Base-by-base conservation (phyloP, 1,284 basidiomycete genomes). In the Agaricales sp. region DNA sequence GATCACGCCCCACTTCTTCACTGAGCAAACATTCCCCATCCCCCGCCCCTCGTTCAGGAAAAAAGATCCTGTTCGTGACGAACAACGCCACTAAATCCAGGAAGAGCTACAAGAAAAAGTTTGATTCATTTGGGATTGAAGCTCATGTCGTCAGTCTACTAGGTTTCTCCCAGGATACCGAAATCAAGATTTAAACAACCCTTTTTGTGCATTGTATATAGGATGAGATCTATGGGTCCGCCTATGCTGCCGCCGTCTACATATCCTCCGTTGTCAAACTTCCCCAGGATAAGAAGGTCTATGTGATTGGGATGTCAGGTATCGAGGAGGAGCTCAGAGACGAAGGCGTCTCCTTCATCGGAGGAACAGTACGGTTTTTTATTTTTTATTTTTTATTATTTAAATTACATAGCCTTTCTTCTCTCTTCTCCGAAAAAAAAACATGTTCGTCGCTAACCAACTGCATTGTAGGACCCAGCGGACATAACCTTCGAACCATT, bases 71-170 rank as follows among this genome's bases (percentile, higher is more conserved):
- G 37, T 99, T 98, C 63, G 93, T 98, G 35, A 97, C 94, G 23
- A 98, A 98, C 70, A 99, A 98, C 63, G 95, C 95, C n/a, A 92
- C 86, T 45, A 94, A 95, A 68, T 94, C 91, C 11, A 73, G 95
- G 48, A 78, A 71, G 63, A 83, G 73, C 60, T 94, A 94, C 74
- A 92, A 92, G 69, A 74, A 75, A 48, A 96, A 94, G 64, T 97
- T 99, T 61, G 87, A 95, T 63, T 74, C 82, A 58, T 76, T 98
- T 50, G 92, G 91, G 25, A 78, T 97, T 44, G 75, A 93, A 61
- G 90, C 84, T 13, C 73, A 86, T 58, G 83, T 88, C 59, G 93
- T 95, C 64, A 61, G 82, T 72, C 45, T 43, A 24, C 44, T 47
- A 47, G 51, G 20, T 45, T 47, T 41, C 12, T 14, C 6, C 26